These are phyloP conservation scores for Rhynchospora pubera DNA, from an alignment of 176 grass and related monocot genomes.

Conservation along the genomic window DNA sequence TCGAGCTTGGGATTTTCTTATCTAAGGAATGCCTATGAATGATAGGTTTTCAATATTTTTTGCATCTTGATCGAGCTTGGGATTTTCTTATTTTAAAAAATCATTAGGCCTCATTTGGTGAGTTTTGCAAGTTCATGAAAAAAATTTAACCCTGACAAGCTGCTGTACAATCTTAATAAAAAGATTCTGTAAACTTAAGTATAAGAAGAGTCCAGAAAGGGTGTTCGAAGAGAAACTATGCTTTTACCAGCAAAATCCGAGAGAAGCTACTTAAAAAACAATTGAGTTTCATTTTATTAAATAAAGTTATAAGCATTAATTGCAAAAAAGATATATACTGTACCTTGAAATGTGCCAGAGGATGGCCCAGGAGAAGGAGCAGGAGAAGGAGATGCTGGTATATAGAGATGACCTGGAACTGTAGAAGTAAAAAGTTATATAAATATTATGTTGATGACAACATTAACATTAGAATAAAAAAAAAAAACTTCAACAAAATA, in stretches of 20 bases:
- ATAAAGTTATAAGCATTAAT: not conserved
- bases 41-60: not conserved
- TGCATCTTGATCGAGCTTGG: not conserved
- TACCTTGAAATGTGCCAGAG: conserved; percentile 50
- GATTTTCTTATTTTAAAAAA: conserved; percentile 8
- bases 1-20: not conserved
- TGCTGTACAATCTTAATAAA: too few relatives aligned
- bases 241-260: too few relatives aligned
- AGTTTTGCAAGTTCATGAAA: too few relatives aligned
- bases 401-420: conserved; percentile 74
- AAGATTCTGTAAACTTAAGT: too few relatives aligned
- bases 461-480: not conserved
- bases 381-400: conserved; percentile 29
- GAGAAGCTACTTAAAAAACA: too few relatives aligned
- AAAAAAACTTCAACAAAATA: not conserved
- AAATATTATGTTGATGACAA: not conserved
- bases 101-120: not conserved
- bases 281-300: not conserved
- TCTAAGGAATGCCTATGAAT: not conserved
- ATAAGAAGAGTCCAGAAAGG: too few relatives aligned
- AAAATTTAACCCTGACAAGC: too few relatives aligned
- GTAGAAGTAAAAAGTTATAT: conserved; percentile 20
- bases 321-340: not conserved
- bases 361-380: conserved; percentile 46
- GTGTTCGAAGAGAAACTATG: too few relatives aligned